A percentile compares a stretch with the other conserved stretches of the same genome.
Evolutionary conservation across 2,329 filamentous ascomycete species (phyloP).

Genomic region (Knoxdaviesia proteae): DNA sequence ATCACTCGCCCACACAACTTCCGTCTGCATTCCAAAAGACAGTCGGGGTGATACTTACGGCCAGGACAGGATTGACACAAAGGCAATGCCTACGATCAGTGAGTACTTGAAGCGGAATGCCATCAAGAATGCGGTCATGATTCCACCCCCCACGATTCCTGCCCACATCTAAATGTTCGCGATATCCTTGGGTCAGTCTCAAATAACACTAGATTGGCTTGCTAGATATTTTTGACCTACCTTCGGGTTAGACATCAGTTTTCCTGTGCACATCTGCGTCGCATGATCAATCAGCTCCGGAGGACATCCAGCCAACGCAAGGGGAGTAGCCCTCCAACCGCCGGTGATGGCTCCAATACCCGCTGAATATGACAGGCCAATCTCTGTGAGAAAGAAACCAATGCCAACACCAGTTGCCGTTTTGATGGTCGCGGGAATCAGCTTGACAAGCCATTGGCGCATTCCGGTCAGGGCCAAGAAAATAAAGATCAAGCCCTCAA

Average conservation of each 20-base stretch:
- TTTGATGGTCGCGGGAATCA: slow-evolving; percentile 44
- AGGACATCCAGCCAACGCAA: slow-evolving; percentile 58
- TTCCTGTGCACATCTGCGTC: slow-evolving; percentile 28
- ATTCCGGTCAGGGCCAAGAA: slow-evolving; percentile 44
- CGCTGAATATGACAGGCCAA: slow-evolving; percentile 53
- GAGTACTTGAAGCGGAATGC: slow-evolving; percentile 56
- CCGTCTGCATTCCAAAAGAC: neutral
- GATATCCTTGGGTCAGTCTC: too few relatives aligned
- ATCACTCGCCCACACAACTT: neutral
- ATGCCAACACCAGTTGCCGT: slow-evolving; percentile 45
- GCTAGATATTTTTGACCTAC: slow-evolving; percentile 14
- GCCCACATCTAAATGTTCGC: slow-evolving; percentile 50
- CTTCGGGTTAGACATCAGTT: slow-evolving; percentile 60
- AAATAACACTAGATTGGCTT: neutral
- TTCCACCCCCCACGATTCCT: slow-evolving; percentile 59
- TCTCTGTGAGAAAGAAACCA: slow-evolving; percentile 41
- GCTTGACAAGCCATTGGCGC: slow-evolving; percentile 50
- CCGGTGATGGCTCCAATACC: slow-evolving; percentile 72
- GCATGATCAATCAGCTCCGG: slow-evolving; percentile 24
- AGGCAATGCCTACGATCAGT: slow-evolving; percentile 50
- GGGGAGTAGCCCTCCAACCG: slow-evolving; percentile 39
- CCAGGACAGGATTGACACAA: slow-evolving; percentile 58
- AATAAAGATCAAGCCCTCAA: slow-evolving; percentile 44
- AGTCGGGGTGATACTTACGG: slow-evolving; percentile 25
- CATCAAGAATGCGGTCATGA: slow-evolving; percentile 66